Evolutionary conservation across 176 grass and related monocot genomes (phyloP).

Genomic region (Triticum monococcum): DNA sequence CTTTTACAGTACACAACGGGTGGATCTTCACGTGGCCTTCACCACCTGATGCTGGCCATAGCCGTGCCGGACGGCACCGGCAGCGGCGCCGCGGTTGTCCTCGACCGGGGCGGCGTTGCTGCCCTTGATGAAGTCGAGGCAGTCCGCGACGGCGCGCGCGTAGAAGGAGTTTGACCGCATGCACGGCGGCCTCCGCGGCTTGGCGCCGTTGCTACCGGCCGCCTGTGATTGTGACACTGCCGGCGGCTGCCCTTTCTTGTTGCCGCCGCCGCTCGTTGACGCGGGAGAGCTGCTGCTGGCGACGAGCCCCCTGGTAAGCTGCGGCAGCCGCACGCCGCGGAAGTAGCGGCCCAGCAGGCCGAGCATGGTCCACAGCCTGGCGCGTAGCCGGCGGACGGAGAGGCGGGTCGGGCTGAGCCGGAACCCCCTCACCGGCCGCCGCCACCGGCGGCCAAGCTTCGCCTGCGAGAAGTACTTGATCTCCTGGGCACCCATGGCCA

Average conservation of each 20-base stretch:
- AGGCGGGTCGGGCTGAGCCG: conserved; percentile 34
- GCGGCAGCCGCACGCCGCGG: conserved; percentile 29
- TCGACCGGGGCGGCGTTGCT: conserved; percentile 32
- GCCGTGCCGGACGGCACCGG: neutral
- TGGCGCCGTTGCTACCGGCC: neutral
- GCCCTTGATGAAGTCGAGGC: conserved; percentile 61
- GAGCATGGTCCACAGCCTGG: conserved; percentile 47
- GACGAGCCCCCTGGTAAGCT: conserved; percentile 17
- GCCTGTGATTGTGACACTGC: neutral
- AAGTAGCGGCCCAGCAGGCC: conserved; percentile 30
- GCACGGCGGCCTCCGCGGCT: conserved; percentile 31
- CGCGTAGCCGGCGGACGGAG: conserved; percentile 36
- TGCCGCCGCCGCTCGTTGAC: neutral
- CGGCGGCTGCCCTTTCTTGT: neutral
- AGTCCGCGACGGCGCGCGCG: conserved; percentile 50
- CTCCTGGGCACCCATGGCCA: conserved; percentile 27
- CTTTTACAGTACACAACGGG: conserved; percentile 8
- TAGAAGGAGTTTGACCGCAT: conserved; percentile 59
- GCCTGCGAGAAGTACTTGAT: conserved; percentile 25
- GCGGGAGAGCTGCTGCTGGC: neutral
- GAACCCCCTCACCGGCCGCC: conserved; percentile 42
- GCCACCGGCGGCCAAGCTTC: conserved; percentile 30
- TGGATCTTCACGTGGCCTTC: neutral
- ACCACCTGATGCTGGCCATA: neutral
- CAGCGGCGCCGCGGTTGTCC: neutral